Evolutionary conservation across 78 protist genomes (phyloP), one percentile per base, ranked within the genome.

Genomic region (Cavenderia fasciculata): DNA sequence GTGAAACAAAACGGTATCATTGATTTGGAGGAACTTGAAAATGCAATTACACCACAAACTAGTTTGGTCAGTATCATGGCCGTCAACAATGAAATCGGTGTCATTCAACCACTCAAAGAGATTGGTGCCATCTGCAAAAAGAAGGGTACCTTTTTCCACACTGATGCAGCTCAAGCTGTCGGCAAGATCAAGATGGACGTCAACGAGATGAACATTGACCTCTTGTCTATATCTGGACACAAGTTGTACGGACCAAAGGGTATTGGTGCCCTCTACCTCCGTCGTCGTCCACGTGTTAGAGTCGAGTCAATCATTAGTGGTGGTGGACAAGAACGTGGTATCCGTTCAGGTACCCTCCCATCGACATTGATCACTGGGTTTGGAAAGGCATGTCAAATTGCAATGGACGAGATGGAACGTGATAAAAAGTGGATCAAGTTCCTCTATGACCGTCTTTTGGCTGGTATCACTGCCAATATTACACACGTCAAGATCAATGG

Each of bases 11-110:
- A 92, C 72, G 99, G 99, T 10, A 40, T 96, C n/a, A 63, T 97
- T 8, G 94, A 92, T 65, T 49, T 97, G 40, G 82, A 93, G 10
- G 40, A 23, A 46, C 31, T 97, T 33, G 70, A 88, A 70, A 87
- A 73, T 0, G 93, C 97, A 29, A 94, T 97, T 34, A 86, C 94
- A n/a, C 92, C 86, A n/a, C 96, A 98, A 44, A 99, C 99, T 0
- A 88, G 68, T 4, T 88, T 99, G 52, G 98, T 98, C 23, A 92
- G 98, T 16, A 54, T 98, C 65, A 99, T 99, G 99, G 87, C 95
- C 14, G 98, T 97, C n/a, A 97, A 99, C 95, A 99, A 99, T 87
- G 99, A 99, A 77, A 98, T 99, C 51, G 99, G 99, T 44, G 98
- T 95, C 25, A 62, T 97, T 25, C 99, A 98, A 70, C 98, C 98